Conservation (phyloP, 768 basidiomycete genomes). For the Mycena rebaudengoi region DNA sequence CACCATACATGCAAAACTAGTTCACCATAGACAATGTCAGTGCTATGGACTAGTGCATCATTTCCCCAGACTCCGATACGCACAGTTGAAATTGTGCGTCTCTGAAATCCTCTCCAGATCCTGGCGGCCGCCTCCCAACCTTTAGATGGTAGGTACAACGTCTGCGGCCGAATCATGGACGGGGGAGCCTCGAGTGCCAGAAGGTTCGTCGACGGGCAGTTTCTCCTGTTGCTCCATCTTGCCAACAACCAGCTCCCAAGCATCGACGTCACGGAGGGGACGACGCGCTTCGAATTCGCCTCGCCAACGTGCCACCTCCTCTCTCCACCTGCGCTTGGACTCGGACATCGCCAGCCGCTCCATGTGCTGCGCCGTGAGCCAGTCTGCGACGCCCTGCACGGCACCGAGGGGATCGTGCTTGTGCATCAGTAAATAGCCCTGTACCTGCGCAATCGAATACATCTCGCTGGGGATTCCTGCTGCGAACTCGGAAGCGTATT, state of each 20-base stretch:
- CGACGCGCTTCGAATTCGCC: neutral
- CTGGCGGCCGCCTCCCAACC: too few species aligned
- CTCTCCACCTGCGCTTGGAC: constrained; percentile 1
- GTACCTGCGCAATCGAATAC: constrained; percentile 46
- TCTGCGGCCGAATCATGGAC: too few species aligned
- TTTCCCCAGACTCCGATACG: too few species aligned
- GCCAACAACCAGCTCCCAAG: neutral
- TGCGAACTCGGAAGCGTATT: constrained; percentile 3
- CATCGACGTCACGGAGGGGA: neutral
- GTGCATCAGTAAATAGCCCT: constrained; percentile 42
- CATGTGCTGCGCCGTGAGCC: constrained; percentile 34
- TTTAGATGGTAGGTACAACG: too few species aligned
- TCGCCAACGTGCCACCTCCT: neutral
- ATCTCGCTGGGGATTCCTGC: constrained; percentile 33
- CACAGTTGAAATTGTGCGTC: too few species aligned
- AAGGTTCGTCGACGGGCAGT: too few species aligned
- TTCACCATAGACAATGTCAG: too few species aligned
- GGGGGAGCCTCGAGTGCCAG: too few species aligned
- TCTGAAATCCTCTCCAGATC: too few species aligned
- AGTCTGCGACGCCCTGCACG: constrained; percentile 21
- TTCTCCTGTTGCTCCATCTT: too few species aligned
- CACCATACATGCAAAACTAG: too few species aligned
- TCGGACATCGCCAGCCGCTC: neutral
- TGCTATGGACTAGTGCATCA: too few species aligned
- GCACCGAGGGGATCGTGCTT: constrained; percentile 17